Base-by-base conservation (phyloP, 805 yeast genomes). In the Saccharomycopsis sp. region DNA sequence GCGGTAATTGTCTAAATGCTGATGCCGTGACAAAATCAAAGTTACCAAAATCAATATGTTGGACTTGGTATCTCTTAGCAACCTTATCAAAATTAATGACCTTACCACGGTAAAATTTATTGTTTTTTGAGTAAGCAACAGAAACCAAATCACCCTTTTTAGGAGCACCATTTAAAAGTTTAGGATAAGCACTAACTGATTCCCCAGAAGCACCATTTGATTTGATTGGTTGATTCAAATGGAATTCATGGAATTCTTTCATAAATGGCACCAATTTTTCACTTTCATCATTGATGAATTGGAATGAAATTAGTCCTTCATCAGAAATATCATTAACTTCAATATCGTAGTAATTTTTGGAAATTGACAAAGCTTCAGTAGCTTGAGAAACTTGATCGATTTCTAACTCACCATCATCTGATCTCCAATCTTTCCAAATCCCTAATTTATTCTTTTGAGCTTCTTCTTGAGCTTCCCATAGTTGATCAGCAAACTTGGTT, bases 361-460 rank as follows among this genome's bases (percentile, higher is more conserved):
- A 48, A 42, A 57, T 54, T 23, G 54, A 54, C 21, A 57, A 35
- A 19, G 51, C 41, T 4, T 51, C 46, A 2, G 56, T 36, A 8
- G 57, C 31, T 11, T 52, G 41, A 11, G 51, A 50, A 21, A 51
- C 43, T 23, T 46, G 39, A 8, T 16, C 36, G 9, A 35, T 32
- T 20, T 24, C 40, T 55, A 37, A 50, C 2, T 59, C 67, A 29
- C 63, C 67, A 39, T 66, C 59, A 50, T 61, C 61, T 3, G 72
- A 70, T 44, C 70, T 79, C 56, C 74, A 81, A 52, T 74, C 59
- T 23, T 63, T 61, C 96, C 96, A 87, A 4, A 85, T 38, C 13
- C 94, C 94, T 53, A 69, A 59, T 54, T 70, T 72, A 26, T 60
- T 62, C 1, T 55, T 54, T 56, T 72, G 71, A 1, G 96, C 95